Evolutionary conservation across 148 eudicot species (phyloP).

Genomic region (Hydrangea macrophylla): DNA sequence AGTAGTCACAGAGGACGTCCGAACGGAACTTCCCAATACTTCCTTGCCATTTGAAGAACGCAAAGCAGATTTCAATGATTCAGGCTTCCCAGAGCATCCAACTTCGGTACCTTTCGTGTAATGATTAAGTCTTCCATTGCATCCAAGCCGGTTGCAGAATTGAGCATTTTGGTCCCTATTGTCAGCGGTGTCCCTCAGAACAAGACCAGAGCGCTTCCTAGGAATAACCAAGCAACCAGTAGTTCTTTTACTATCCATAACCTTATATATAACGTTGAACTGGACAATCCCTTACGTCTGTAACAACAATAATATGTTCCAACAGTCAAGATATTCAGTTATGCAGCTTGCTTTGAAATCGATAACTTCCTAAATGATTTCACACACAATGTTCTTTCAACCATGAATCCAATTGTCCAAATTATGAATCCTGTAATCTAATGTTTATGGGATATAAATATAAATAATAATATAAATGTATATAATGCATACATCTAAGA

Average conservation of each 20-base stretch:
- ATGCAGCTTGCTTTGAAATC: background rate
- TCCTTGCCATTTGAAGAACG: slow-evolving; percentile 55
- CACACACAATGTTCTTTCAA: background rate
- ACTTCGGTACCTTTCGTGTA: slow-evolving; percentile 33
- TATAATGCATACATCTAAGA: background rate
- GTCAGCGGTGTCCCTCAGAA: slow-evolving; percentile 39
- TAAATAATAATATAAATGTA: background rate
- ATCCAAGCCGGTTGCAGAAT: slow-evolving; percentile 77
- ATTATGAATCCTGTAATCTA: too few species aligned
- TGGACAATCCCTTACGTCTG: slow-evolving; percentile 31
- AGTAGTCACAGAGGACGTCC: slow-evolving; percentile 19
- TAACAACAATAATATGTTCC: slow-evolving; percentile 2
- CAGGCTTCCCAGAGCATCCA: slow-evolving; percentile 45
- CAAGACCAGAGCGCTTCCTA: slow-evolving; percentile 42
- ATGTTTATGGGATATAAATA: background rate
- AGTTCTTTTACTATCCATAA: slow-evolving; percentile 43
- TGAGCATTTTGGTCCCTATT: slow-evolving; percentile 41
- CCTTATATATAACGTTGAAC: slow-evolving; percentile 49
- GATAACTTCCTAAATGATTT: background rate
- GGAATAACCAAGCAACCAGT: slow-evolving; percentile 37
- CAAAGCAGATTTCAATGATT: slow-evolving; percentile 38
- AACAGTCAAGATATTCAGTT: background rate
- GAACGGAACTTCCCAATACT: slow-evolving; percentile 44
- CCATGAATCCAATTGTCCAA: too few species aligned
- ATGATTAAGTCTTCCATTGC: slow-evolving; percentile 68